Evolutionary conservation across 768 basidiomycete species (phyloP).

Genomic region (Suillus cothurnatus): DNA sequence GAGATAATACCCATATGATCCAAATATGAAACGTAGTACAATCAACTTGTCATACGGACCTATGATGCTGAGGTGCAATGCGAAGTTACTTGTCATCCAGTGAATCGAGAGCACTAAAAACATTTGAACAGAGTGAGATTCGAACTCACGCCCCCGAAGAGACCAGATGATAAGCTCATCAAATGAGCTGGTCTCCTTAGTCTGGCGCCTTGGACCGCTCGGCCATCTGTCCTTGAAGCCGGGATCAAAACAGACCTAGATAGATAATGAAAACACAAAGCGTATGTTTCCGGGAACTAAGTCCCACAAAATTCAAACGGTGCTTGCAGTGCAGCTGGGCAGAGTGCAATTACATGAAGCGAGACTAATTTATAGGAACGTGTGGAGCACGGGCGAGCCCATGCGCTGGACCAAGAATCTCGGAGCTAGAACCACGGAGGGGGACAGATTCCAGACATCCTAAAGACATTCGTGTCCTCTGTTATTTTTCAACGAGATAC

Average conservation of each 20-base stretch:
- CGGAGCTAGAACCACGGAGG: no score
- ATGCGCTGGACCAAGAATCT: no score
- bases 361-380: no score
- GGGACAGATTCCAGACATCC: no score
- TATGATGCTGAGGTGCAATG: not conserved
- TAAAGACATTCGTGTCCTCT: no score
- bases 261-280: not conserved
- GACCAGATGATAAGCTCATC: constrained; percentile 9
- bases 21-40: not conserved
- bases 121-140: constrained; percentile 17
- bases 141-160: constrained; percentile 18
- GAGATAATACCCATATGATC: not conserved
- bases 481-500: no score
- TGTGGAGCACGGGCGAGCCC: no score
- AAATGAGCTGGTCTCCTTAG: constrained; percentile 48
- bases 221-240: constrained; percentile 62
- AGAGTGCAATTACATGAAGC: no score
- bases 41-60: not conserved
- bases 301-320: no score
- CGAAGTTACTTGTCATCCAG: no score
- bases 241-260: not conserved
- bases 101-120: constrained; percentile 2
- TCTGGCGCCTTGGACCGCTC: constrained; percentile 90
- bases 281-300: no score
- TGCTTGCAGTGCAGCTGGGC: no score